Evolutionary conservation across 768 basidiomycete genomes (phyloP).

Genomic region (Phlebiopsis flavidoalba): DNA sequence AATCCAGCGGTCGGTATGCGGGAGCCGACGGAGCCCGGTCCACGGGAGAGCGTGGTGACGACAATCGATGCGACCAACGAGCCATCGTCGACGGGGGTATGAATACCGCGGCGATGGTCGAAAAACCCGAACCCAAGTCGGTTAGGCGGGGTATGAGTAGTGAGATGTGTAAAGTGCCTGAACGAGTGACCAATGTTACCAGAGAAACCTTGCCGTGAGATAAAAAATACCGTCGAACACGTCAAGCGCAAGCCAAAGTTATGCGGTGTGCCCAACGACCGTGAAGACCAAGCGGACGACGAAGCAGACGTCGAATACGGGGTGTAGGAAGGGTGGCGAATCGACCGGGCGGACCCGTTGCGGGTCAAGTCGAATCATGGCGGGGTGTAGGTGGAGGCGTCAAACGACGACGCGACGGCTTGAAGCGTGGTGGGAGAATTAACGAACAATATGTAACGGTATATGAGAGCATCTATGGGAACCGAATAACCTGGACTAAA

Average conservation of each 20-base stretch:
- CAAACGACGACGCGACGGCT: slow-evolving; percentile 25
- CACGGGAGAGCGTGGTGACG: slow-evolving; percentile 10
- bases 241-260: slow-evolving; percentile 15
- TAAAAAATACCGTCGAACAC: slow-evolving; percentile 15
- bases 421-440: slow-evolving; percentile 21
- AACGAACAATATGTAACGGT: slow-evolving; percentile 20
- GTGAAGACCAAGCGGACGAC: slow-evolving; percentile 20
- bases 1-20: slow-evolving; percentile 17
- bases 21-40: slow-evolving; percentile 11
- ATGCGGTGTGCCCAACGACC: slow-evolving; percentile 27
- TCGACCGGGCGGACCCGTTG: slow-evolving; percentile 15
- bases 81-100: slow-evolving; percentile 37
- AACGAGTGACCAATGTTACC: slow-evolving; percentile 30
- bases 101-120: slow-evolving; percentile 32
- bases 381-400: slow-evolving; percentile 16
- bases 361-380: slow-evolving; percentile 15
- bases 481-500: slow-evolving; percentile 35
- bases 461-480: slow-evolving; percentile 33
- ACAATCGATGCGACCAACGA: slow-evolving; percentile 9
- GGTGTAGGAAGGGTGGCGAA: slow-evolving; percentile 33
- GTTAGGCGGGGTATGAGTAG: slow-evolving; percentile 22
- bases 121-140: slow-evolving; percentile 29
- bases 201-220: slow-evolving; percentile 23
- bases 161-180: slow-evolving; percentile 24
- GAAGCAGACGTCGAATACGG: slow-evolving; percentile 32